Percentiles rank a stretch among this genome's conserved stretches.
These are phyloP conservation scores for Avena atlantica DNA, from an alignment of 176 grass and related monocot genomes.

Conservation along the genomic window DNA sequence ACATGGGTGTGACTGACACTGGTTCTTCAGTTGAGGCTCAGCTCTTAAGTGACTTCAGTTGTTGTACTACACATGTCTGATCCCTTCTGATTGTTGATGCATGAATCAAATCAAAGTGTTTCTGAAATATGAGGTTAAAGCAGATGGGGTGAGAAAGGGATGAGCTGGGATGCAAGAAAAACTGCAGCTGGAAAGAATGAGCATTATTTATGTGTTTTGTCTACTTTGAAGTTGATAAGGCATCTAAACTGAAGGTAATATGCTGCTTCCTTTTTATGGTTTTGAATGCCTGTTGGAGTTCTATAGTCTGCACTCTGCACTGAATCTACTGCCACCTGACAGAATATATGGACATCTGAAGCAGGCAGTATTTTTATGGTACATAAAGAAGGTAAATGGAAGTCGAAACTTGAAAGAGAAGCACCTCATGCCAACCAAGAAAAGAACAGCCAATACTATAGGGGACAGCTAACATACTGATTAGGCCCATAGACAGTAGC, in stretches of 20 bases:
- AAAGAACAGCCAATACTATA: background rate
- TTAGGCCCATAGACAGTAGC: conserved; percentile 20
- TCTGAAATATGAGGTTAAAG: background rate
- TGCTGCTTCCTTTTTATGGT: background rate
- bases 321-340: background rate
- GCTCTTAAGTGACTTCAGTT: background rate
- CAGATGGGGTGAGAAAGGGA: background rate
- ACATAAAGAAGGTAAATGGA: background rate
- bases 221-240: conserved; percentile 5
- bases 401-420: background rate
- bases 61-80: background rate
- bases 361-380: background rate
- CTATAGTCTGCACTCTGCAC: conserved; percentile 1
- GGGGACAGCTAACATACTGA: background rate
- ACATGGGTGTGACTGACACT: background rate
- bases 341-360: background rate
- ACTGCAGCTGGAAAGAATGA: background rate
- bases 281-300: conserved; percentile 5
- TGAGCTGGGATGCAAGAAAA: conserved; percentile 13
- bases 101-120: conserved; percentile 27
- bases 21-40: background rate
- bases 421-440: background rate
- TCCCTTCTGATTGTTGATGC: background rate
- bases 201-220: background rate
- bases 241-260: conserved; percentile 8